A percentile compares a stretch with the other conserved stretches of the same genome.
phyloP scores from a whole-genome alignment of 1,284 basidiomycete species.

The Microbotryum saponariae region DNA sequence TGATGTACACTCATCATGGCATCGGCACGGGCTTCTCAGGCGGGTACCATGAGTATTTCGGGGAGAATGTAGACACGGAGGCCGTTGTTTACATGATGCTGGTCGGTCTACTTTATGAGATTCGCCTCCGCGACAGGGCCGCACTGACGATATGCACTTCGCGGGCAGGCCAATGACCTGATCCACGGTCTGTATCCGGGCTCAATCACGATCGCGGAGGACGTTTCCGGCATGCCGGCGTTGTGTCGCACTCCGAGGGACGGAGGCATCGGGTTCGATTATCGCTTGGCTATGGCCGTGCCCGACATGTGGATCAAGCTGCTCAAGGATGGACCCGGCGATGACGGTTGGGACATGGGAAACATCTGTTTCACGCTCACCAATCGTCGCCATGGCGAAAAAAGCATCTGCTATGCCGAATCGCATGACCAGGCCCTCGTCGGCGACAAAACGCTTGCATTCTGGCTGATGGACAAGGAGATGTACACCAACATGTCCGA shows the following conservation, averaged over 20 bases:
- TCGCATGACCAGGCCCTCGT: conserved; percentile 97
- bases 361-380: conserved; percentile 83
- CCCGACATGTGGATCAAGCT: conserved; percentile 99
- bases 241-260: conserved; percentile 69
- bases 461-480: conserved; percentile 99
- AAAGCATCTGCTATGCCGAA: conserved; percentile 89
- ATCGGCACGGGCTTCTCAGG: conserved; percentile 96
- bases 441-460: conserved; percentile 94
- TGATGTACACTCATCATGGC: conserved; percentile 97
- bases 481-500: conserved; percentile 99
- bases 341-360: conserved; percentile 81
- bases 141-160: not conserved
- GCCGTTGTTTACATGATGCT: conserved; percentile 95
- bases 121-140: not conserved
- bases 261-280: conserved; percentile 95
- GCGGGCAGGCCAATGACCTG: conserved; percentile 76
- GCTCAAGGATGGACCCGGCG: conserved; percentile 72
- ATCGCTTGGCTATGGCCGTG: conserved; percentile 93
- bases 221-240: conserved; percentile 96
- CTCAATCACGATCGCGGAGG: conserved; percentile 87
- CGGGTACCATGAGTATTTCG: conserved; percentile 97
- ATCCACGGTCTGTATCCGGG: conserved; percentile 73
- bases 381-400: conserved; percentile 82
- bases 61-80: conserved; percentile 71
- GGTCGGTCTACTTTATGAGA: conserved; percentile 49